These are phyloP conservation scores for Holtermannia corniformis DNA, from an alignment of 768 basidiomycete genomes.

Conservation along the genomic window DNA sequence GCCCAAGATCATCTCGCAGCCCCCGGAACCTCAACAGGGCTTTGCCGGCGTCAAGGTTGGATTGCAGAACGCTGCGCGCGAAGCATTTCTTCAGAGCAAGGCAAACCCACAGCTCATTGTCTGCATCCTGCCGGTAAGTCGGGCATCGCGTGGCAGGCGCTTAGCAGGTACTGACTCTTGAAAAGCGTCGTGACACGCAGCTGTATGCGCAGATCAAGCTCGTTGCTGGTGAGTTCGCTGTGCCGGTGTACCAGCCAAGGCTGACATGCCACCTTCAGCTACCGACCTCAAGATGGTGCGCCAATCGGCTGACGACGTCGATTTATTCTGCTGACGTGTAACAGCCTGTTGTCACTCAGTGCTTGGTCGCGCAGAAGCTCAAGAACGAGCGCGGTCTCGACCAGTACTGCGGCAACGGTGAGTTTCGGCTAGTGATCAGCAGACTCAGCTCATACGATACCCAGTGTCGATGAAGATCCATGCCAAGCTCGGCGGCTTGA, in stretches of 20 bases:
- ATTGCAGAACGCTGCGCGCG: conserved; percentile 25
- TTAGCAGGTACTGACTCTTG: no score
- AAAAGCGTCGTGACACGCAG: background rate
- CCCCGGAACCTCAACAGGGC: conserved; percentile 5
- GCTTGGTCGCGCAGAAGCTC: conserved; percentile 37
- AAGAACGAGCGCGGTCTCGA: conserved; percentile 24
- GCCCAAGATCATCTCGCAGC: conserved; percentile 20
- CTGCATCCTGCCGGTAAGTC: conserved; percentile 32
- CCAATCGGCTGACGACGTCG: no score
- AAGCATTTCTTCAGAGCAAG: conserved; percentile 22
- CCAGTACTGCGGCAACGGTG: conserved; percentile 34
- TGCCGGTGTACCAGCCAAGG: no score
- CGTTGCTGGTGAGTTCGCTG: no score
- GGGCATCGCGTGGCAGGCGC: conserved; percentile 8
- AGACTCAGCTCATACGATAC: background rate
- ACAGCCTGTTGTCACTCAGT: conserved; percentile 39
- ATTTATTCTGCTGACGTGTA: background rate
- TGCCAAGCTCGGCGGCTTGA: conserved; percentile 40
- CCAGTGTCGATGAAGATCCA: conserved; percentile 15
- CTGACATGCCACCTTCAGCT: no score
- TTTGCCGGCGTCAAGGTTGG: conserved; percentile 5
- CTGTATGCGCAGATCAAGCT: background rate
- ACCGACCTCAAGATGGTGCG: background rate
- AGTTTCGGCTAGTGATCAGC: background rate
- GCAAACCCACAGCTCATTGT: conserved; percentile 36